phyloP scores from a whole-genome alignment of 2,329 filamentous ascomycete genomes.

The Laburnicola sp. region DNA sequence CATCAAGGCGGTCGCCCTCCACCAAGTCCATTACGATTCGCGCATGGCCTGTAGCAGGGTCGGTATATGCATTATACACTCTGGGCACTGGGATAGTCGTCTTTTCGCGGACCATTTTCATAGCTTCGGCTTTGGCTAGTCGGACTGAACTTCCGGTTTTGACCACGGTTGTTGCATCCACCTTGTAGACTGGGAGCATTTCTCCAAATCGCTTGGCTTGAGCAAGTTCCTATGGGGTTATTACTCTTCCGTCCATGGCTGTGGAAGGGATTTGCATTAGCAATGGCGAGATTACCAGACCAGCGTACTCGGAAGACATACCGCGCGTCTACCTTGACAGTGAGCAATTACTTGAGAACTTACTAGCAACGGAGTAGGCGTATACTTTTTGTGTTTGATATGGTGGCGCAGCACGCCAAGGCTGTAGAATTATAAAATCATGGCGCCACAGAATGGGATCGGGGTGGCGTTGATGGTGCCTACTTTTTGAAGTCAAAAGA shows the following conservation, averaged over 20 bases:
- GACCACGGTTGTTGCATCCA: constrained; percentile 9
- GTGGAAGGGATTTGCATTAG: too few relatives aligned
- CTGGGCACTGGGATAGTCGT: constrained; percentile 11
- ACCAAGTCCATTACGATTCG: constrained; percentile 24
- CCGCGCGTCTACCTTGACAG: too few relatives aligned
- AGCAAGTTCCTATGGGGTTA: constrained; percentile 1
- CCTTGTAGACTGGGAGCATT: constrained; percentile 11
- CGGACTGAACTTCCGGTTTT: constrained; percentile 10
- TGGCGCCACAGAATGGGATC: too few relatives aligned
- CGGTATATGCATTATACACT: constrained; percentile 14
- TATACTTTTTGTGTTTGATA: too few relatives aligned
- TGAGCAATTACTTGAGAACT: too few relatives aligned
- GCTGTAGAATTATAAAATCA: too few relatives aligned
- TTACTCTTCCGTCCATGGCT: constrained; percentile 3
- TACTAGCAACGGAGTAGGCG: too few relatives aligned
- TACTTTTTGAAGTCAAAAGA: too few relatives aligned
- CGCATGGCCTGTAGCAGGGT: constrained; percentile 9
- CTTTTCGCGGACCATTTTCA: constrained; percentile 11
- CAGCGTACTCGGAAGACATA: too few relatives aligned
- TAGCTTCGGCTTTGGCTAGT: constrained; percentile 11
- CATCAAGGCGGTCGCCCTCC: constrained; percentile 15
- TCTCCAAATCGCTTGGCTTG: neutral
- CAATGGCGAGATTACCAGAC: too few relatives aligned
- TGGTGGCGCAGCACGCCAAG: too few relatives aligned
- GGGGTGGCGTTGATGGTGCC: too few relatives aligned